These are phyloP conservation scores for Fomitopsis pinicola DNA, from an alignment of 1,284 basidiomycete species.

Conservation along the genomic window DNA sequence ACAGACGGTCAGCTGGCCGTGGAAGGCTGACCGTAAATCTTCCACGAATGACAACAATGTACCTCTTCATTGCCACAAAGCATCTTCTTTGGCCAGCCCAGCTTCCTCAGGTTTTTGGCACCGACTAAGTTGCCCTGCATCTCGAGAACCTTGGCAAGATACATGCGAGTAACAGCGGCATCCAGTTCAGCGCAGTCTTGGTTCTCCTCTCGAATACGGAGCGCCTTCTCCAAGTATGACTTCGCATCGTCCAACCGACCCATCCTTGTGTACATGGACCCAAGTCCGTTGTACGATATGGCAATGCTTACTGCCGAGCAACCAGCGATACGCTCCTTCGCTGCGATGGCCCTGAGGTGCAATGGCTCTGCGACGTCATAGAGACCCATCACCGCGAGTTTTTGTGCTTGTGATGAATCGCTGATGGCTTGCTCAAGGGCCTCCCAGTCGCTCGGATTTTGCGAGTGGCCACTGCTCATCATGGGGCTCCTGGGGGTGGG, in stretches of 20 bases:
- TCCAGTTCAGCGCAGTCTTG: conserved; percentile 19
- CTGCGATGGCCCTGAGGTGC: conserved; percentile 26
- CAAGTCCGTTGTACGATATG: conserved; percentile 28
- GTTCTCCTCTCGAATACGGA: conserved; percentile 21
- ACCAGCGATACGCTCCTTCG: conserved; percentile 18
- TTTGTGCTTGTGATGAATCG: conserved; percentile 19
- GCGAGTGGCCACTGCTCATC: not conserved
- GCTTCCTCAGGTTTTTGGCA: conserved; percentile 23
- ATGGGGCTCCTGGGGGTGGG: not conserved
- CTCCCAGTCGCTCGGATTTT: not conserved
- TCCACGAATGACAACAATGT: not conserved
- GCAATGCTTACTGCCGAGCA: conserved; percentile 13
- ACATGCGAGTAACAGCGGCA: conserved; percentile 31
- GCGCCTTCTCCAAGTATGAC: conserved; percentile 25
- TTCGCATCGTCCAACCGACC: conserved; percentile 30
- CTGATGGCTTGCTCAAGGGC: not conserved
- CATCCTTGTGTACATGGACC: conserved; percentile 30
- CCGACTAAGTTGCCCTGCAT: conserved; percentile 25
- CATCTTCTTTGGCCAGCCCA: conserved; percentile 22
- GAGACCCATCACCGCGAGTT: conserved; percentile 23
- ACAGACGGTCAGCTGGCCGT: not conserved
- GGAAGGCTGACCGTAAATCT: not conserved
- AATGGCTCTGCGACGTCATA: conserved; percentile 23
- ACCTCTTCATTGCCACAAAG: conserved; percentile 26
- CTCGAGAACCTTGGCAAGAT: conserved; percentile 30